Base-by-base conservation (phyloP, 2,329 filamentous ascomycete genomes). In the Plenodomus lindquistii region DNA sequence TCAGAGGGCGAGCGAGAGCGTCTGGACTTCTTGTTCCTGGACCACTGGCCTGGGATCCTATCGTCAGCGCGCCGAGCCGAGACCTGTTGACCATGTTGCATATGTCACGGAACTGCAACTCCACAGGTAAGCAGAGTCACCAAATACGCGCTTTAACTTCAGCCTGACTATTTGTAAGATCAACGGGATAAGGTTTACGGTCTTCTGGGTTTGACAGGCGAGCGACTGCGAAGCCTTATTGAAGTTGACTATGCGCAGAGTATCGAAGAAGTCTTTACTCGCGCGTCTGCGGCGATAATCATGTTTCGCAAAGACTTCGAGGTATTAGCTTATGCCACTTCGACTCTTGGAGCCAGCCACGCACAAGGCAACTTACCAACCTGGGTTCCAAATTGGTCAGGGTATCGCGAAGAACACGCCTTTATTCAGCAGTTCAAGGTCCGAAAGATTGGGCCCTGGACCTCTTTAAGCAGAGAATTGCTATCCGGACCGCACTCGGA, bases 311-410 rank as follows among this genome's bases (percentile, higher is more conserved):
- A 49, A 29, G 48, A 52, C 11, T 42, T 55, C 31, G 52, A 55
- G 2, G 29, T 55, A 20, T 18, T 55, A 20, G 37, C 49, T 18
- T 49, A 55, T 19, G 52, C 52, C 9, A 44, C 44, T 13, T 24
- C 36, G 18, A 47, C 49, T 15, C 48, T 44, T 19, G 31, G 35
- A 7, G 7, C 16, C 2, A 43, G 40, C 29, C 37, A 48, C 8
- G 6, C 24, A 10, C 34, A 39, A 6, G 34, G 18, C 15, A 0
- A 22, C 8, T 31, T 55, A 2, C 52, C 52, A 4, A 52, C 52
- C n/a, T 55, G 52, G 52, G 52, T 49, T 11, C 52, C 52, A 1
- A 43, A 55, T n/a, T 55, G 52, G 52, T 41, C 27, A 10, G 44
- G 46, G 11, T 43, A 37, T 2, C 29, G 27, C 3, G 44, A 34